phyloP scores from a whole-genome alignment of 768 basidiomycete genomes.

The Pleurotus tuber-regium region DNA sequence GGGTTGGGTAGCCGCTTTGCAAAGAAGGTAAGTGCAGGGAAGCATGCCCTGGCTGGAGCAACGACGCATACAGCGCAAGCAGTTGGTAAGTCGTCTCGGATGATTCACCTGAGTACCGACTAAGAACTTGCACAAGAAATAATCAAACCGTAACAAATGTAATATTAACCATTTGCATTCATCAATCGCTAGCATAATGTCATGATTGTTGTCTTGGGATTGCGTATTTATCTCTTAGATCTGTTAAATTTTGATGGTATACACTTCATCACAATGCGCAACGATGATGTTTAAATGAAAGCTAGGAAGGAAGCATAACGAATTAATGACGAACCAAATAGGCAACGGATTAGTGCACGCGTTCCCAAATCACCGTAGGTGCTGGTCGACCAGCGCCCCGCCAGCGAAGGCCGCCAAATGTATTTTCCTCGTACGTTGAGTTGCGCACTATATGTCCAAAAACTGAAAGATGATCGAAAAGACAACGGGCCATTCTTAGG shows the following conservation, averaged over 20 bases:
- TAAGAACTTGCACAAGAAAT: not conserved
- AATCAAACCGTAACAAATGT: slow-evolving; percentile 1
- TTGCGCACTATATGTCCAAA: slow-evolving; percentile 11
- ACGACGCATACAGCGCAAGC: slow-evolving; percentile 12
- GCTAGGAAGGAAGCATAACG: too few species aligned
- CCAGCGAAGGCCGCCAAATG: not conserved
- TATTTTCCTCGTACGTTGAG: slow-evolving; percentile 9
- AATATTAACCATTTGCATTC: too few species aligned
- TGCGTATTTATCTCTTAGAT: too few species aligned
- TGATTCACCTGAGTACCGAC: too few species aligned
- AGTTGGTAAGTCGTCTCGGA: slow-evolving; percentile 12
- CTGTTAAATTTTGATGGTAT: not conserved
- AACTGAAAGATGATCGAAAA: slow-evolving; percentile 16
- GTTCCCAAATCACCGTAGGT: slow-evolving; percentile 4
- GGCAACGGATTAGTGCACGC: slow-evolving; percentile 7
- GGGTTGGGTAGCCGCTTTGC: slow-evolving; percentile 13
- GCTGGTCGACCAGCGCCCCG: not conserved
- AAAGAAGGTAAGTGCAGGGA: slow-evolving; percentile 13
- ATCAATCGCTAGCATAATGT: too few species aligned
- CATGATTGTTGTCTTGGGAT: too few species aligned
- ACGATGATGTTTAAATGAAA: too few species aligned
- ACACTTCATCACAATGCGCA: not conserved
- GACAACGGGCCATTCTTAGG: not conserved
- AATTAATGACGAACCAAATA: not conserved
- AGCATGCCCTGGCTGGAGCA: slow-evolving; percentile 11